Evolutionary conservation across 2,329 filamentous ascomycete genomes (phyloP).

Genomic region (Ophiostoma ips): DNA sequence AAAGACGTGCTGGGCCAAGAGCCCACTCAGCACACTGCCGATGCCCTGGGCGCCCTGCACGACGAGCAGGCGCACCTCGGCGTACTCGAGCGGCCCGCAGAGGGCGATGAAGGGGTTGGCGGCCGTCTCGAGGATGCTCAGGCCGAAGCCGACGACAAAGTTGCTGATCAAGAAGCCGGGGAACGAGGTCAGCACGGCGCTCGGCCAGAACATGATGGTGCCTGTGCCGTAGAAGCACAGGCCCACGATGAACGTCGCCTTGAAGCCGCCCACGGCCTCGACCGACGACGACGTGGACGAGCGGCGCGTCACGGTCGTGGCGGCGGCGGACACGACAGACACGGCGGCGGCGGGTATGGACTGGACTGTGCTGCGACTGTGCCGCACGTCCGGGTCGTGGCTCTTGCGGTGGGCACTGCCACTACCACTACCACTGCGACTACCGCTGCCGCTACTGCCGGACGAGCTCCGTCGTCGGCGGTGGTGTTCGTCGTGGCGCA

Average conservation of each 20-base stretch:
- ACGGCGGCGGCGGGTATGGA: not conserved
- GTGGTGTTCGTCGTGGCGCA: conserved; percentile 52
- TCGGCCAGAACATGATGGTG: conserved; percentile 80
- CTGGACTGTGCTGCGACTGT: not conserved
- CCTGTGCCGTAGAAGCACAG: conserved; percentile 60
- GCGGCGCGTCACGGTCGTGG: not conserved
- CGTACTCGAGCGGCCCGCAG: conserved; percentile 59
- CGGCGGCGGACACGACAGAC: not conserved
- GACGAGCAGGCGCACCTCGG: conserved; percentile 60
- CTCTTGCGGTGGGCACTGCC: not conserved
- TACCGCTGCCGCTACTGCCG: conserved; percentile 10
- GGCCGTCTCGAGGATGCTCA: conserved; percentile 65
- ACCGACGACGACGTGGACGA: conserved; percentile 16
- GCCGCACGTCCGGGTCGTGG: not conserved
- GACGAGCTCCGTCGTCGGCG: conserved; percentile 26
- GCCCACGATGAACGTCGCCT: conserved; percentile 66
- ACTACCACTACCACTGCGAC: too few relatives aligned
- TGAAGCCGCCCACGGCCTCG: conserved; percentile 51
- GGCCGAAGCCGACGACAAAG: conserved; percentile 63
- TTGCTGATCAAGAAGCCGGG: conserved; percentile 62
- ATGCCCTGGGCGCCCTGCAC: conserved; percentile 67
- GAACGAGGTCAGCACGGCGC: conserved; percentile 59
- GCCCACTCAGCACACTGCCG: conserved; percentile 55
- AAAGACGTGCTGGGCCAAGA: conserved; percentile 61
- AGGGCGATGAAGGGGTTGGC: conserved; percentile 62